Evolutionary conservation across 2,329 filamentous ascomycete genomes (phyloP).

Genomic region (Beauveria rudraprayagi): DNA sequence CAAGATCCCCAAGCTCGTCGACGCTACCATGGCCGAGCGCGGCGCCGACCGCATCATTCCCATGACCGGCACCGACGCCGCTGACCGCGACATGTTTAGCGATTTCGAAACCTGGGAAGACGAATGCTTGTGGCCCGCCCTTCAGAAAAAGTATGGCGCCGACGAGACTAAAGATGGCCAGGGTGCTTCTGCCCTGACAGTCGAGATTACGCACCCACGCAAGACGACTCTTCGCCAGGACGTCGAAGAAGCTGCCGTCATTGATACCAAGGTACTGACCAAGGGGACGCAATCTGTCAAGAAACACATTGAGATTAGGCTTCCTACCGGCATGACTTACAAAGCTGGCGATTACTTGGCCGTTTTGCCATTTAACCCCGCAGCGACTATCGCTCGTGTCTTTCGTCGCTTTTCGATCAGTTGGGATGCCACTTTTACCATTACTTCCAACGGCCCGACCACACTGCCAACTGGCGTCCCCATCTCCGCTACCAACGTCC

Average conservation of each 20-base stretch:
- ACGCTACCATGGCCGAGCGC: conserved; percentile 38
- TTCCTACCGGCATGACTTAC: conserved; percentile 60
- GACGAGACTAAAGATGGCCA: conserved; percentile 19
- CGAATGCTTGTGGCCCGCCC: conserved; percentile 39
- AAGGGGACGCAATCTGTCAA: conserved; percentile 44
- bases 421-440: conserved; percentile 60
- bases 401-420: conserved; percentile 59
- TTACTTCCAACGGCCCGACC: conserved; percentile 43
- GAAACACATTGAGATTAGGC: conserved; percentile 57
- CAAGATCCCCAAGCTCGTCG: conserved; percentile 54
- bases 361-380: conserved; percentile 62
- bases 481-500: conserved; percentile 53
- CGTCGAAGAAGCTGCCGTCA: conserved; percentile 52
- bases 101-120: conserved; percentile 63
- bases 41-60: conserved; percentile 29
- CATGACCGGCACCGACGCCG: conserved; percentile 51
- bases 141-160: conserved; percentile 36
- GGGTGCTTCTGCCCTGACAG: conserved; percentile 22
- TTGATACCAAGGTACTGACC: conserved; percentile 44
- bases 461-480: conserved; percentile 47
- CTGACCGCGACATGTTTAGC: conserved; percentile 57
- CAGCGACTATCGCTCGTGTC: conserved; percentile 51
- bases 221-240: conserved; percentile 54
- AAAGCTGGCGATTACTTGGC: conserved; percentile 70
- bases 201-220: conserved; percentile 46